These are phyloP conservation scores for Stachybotrys elegans DNA, from an alignment of 2,329 filamentous ascomycete genomes.

Conservation along the genomic window DNA sequence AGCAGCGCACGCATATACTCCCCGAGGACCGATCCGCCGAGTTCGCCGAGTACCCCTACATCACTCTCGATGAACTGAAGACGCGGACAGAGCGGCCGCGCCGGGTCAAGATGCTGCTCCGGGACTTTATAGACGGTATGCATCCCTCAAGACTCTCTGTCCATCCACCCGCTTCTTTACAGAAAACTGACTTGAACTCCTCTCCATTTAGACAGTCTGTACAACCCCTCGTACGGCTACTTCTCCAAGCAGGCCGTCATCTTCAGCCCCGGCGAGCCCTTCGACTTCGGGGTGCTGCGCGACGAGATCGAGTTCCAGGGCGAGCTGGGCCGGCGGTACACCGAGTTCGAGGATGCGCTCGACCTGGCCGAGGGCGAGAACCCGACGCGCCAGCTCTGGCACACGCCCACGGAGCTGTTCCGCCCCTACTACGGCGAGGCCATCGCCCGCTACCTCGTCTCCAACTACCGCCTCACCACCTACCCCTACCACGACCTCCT, in stretches of 20 bases:
- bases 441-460: constrained; percentile 90
- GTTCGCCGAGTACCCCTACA: constrained; percentile 74
- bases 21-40: constrained; percentile 74
- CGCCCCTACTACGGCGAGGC: constrained; percentile 95
- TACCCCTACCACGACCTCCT: constrained; percentile 96
- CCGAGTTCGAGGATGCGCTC: constrained; percentile 81
- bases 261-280: constrained; percentile 87
- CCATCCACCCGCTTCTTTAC: constrained; percentile 4
- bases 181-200: constrained; percentile 8
- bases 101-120: constrained; percentile 91
- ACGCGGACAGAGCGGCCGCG: constrained; percentile 69
- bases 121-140: constrained; percentile 93
- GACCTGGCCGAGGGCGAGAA: constrained; percentile 64
- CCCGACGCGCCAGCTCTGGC: constrained; percentile 86
- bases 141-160: too few species aligned
- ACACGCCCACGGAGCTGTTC: constrained; percentile 96
- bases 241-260: constrained; percentile 96
- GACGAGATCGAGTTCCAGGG: constrained; percentile 84
- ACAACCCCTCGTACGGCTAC: constrained; percentile 93
- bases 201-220: constrained; percentile 68
- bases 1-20: constrained; percentile 73
- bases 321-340: constrained; percentile 73
- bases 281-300: constrained; percentile 74
- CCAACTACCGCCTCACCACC: constrained; percentile 90
- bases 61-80: constrained; percentile 77